These are phyloP conservation scores for Bryopsis sp. DNA, from an alignment of 139 green algal genomes.

Conservation along the genomic window DNA sequence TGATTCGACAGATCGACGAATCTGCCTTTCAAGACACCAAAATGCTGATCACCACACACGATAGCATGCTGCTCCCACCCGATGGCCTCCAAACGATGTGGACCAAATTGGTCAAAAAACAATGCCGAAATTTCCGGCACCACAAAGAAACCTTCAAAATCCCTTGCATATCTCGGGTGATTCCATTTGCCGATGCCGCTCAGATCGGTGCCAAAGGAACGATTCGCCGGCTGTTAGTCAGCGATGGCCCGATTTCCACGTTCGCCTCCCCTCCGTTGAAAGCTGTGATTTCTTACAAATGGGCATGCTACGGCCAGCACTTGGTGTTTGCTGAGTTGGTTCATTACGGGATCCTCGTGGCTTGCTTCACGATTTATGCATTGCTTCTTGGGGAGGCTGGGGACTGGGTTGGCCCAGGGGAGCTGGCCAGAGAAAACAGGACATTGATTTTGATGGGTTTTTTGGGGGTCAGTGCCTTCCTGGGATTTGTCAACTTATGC, in stretches of 20 bases:
- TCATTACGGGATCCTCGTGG: background rate
- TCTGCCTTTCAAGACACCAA: too few relatives aligned
- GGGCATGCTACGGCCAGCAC: background rate
- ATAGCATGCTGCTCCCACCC: too few relatives aligned
- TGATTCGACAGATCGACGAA: too few relatives aligned
- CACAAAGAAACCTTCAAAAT: background rate
- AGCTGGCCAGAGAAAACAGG: background rate
- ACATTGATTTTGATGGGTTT: background rate
- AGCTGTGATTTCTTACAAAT: slow-evolving; percentile 14
- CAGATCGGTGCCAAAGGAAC: slow-evolving; percentile 3
- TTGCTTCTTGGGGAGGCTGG: background rate
- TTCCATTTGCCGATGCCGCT: background rate
- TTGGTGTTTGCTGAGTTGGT: background rate
- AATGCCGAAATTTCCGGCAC: too few relatives aligned
- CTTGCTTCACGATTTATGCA: slow-evolving; percentile 3
- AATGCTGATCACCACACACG: too few relatives aligned
- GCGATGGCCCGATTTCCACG: background rate
- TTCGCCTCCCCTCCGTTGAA: slow-evolving; percentile 7
- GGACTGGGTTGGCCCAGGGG: background rate
- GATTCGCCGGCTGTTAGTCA: slow-evolving; percentile 3
- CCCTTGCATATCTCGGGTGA: background rate
- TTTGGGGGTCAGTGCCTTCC: background rate
- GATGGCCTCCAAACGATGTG: too few relatives aligned
- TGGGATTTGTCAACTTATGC: background rate
- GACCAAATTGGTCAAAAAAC: too few relatives aligned